Conservation (phyloP, 345 rosid species). For the Eutrema yunnanense region DNA sequence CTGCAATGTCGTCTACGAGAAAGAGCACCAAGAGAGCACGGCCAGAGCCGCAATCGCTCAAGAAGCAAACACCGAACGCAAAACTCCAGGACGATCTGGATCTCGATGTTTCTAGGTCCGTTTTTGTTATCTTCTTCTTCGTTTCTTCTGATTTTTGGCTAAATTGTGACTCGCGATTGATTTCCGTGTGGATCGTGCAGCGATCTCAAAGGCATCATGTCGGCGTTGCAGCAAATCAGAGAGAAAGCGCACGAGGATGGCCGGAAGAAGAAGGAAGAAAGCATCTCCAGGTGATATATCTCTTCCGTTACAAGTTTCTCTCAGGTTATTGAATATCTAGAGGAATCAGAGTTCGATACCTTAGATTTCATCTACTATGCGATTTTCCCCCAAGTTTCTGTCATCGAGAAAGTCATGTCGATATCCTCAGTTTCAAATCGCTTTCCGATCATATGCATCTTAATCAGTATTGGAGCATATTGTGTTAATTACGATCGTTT, state of each 20-base stretch:
- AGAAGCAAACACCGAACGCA: conserved; percentile 36
- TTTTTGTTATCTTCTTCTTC: background rate
- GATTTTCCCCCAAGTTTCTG: background rate
- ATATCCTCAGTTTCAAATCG: background rate
- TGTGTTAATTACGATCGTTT: background rate
- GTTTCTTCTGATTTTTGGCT: background rate
- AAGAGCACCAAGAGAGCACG: conserved; percentile 21
- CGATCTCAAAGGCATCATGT: conserved; percentile 73
- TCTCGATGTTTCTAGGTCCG: conserved; percentile 55
- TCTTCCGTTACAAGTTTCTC: background rate
- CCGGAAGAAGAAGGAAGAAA: conserved; percentile 78
- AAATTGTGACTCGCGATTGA: background rate
- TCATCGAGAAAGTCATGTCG: background rate
- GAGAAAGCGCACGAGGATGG: conserved; percentile 77
- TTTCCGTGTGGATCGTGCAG: conserved; percentile 38
- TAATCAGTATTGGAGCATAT: background rate
- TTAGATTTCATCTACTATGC: background rate
- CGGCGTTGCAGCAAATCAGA: conserved; percentile 70
- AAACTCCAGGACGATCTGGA: conserved; percentile 48
- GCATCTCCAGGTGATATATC: conserved; percentile 58
- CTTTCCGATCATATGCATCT: background rate
- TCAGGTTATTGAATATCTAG: background rate
- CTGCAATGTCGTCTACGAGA: conserved; percentile 27
- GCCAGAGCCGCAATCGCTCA: conserved; percentile 32
- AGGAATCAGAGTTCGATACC: background rate